Evolutionary conservation across 208 protist genomes (phyloP), one percentile per base, ranked within the genome.

Genomic region (Crithidia bombi): DNA sequence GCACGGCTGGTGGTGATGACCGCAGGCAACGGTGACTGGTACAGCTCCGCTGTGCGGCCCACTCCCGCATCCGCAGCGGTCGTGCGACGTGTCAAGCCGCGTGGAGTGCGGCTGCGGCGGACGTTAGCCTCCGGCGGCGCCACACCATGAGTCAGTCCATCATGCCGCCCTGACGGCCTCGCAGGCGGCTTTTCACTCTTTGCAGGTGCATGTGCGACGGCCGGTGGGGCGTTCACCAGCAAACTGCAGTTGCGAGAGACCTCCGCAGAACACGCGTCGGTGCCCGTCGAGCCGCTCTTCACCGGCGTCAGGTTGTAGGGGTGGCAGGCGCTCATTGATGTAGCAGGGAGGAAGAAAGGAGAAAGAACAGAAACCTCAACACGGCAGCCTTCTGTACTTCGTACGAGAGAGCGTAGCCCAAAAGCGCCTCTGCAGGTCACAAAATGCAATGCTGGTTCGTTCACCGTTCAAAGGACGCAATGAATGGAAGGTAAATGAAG

Each of bases 91-190:
- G 52, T n/a, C 2, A 15, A 17, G 17, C 57, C 38, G 43, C 14
- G 32, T 49, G 38, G 67, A 0, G 49, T 64, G 10, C 25, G 19
- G 44, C 49, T 65, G 58, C 52, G 39, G 32, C 46, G 26, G 15
- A 10, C n/a, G 19, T 36, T 47, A 4, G 33, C 49, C 5, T 47
- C 23, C 19, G 43, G 30, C 15, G 28, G 19, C 11, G 17, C 28
- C 21, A 15, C 5, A 28, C 21, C 46, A 9, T 30, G 0, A 4
- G 28, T 6, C 4, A 5, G 23, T 5, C 5, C 10, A 6, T 9
- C 3, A 2, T 21, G 23, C 21, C 21, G 5, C 46, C 17, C 28
- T 5, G 23, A 28, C 11, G 55, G 15, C 9, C 23, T 35, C 10
- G 49, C 41, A 21, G 15, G 57, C 12, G 39, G 5, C 57, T 64